Conservation (phyloP, 768 basidiomycete species). For the Lactarius sanguifluus region DNA sequence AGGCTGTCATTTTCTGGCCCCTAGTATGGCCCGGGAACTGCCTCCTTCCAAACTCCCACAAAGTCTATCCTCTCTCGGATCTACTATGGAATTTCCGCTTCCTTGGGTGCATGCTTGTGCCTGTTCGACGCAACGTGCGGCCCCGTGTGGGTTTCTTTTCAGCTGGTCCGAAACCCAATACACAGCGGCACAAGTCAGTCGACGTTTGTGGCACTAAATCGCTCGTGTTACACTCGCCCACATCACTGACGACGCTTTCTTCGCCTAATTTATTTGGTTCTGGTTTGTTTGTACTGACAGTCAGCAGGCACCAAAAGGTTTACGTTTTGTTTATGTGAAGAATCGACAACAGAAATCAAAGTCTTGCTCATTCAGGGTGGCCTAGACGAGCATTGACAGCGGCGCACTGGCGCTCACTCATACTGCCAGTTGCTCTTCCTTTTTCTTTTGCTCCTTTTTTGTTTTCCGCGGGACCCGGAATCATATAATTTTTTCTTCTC, state of each 20-base stretch:
- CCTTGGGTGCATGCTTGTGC: background rate
- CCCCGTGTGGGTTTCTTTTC: background rate
- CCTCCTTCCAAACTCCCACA: background rate
- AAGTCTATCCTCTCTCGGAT: background rate
- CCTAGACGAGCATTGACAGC: background rate
- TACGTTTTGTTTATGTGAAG: background rate
- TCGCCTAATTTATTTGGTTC: background rate
- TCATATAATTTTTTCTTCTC: background rate
- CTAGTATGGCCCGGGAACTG: background rate
- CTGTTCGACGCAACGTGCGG: background rate
- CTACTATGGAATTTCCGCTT: background rate
- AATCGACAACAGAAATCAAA: background rate
- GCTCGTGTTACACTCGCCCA: background rate
- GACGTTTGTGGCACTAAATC: background rate
- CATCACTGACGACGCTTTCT: background rate
- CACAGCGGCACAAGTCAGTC: background rate
- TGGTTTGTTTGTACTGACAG: background rate
- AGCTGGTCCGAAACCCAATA: background rate
- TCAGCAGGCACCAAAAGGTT: background rate
- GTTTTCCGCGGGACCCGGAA: background rate
- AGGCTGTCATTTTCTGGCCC: background rate
- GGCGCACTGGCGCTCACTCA: background rate
- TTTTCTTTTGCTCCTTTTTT: background rate
- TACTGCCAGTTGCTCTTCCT: background rate
- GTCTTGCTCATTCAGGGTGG: background rate